Evolutionary conservation across 2,329 filamentous ascomycete genomes (phyloP).

Genomic region (Alternaria incomplexa): DNA sequence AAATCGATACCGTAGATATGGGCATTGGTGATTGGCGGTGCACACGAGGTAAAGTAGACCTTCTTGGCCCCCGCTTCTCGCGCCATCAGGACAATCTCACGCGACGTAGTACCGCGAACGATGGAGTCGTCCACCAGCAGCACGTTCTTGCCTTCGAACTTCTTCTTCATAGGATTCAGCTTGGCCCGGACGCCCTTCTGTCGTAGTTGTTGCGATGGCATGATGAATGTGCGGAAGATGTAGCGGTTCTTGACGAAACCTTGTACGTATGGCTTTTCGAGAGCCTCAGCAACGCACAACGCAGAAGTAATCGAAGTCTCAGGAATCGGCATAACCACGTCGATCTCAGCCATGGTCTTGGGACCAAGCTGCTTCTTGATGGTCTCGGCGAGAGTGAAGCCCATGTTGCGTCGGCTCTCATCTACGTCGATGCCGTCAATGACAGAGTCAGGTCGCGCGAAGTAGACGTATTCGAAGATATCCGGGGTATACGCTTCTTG

Average conservation of each 20-base stretch:
- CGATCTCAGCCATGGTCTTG: constrained; percentile 75
- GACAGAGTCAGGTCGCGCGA: constrained; percentile 78
- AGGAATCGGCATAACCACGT: constrained; percentile 82
- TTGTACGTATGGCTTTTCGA: constrained; percentile 78
- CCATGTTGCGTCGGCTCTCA: constrained; percentile 85
- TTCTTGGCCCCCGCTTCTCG: constrained; percentile 81
- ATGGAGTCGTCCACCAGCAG: constrained; percentile 89
- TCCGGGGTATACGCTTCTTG: constrained; percentile 78
- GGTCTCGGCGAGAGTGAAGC: constrained; percentile 76
- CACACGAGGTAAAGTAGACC: constrained; percentile 82
- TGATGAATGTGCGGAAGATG: constrained; percentile 86
- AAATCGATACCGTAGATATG: constrained; percentile 65
- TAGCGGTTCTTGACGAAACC: constrained; percentile 91
- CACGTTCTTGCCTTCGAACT: constrained; percentile 82
- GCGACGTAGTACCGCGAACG: constrained; percentile 81
- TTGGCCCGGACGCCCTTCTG: constrained; percentile 90
- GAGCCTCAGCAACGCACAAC: constrained; percentile 72
- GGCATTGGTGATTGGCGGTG: constrained; percentile 81
- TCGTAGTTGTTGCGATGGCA: constrained; percentile 79
- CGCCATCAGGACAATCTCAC: constrained; percentile 83
- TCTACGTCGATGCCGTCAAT: constrained; percentile 91
- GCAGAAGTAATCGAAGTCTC: constrained; percentile 85
- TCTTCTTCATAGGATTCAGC: constrained; percentile 82
- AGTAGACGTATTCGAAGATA: constrained; percentile 88
- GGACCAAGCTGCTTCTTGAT: constrained; percentile 72